Conservation (phyloP, 768 basidiomycete genomes). For the Lepiota subincarnata region DNA sequence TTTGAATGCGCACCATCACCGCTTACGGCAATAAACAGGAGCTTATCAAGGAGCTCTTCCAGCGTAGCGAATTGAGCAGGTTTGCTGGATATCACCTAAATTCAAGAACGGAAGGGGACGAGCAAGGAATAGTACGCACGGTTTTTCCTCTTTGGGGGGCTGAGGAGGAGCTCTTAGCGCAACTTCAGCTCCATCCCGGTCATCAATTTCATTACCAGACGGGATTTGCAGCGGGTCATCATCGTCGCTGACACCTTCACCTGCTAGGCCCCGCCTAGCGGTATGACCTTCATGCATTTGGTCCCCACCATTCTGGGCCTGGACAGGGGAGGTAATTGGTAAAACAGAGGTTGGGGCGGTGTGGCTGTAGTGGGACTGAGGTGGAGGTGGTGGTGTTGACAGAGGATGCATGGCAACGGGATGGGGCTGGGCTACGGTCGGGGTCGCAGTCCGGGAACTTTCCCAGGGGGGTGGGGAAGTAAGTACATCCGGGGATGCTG, state of each 20-base stretch:
- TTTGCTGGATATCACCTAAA: constrained; percentile 28
- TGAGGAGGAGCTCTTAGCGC: constrained; percentile 18
- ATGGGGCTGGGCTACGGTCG: constrained; percentile 35
- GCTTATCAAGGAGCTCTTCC: constrained; percentile 77
- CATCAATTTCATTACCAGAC: neutral
- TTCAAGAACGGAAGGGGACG: neutral
- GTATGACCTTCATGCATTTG: neutral
- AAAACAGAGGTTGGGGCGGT: neutral
- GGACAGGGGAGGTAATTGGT: neutral
- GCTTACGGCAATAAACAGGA: constrained; percentile 78
- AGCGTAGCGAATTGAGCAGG: constrained; percentile 71
- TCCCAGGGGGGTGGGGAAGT: constrained; percentile 53
- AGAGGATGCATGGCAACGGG: constrained; percentile 4
- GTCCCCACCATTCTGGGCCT: neutral
- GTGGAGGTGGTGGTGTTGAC: neutral
- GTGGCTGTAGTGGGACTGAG: neutral
- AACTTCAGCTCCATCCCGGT: neutral
- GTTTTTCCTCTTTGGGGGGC: constrained; percentile 37
- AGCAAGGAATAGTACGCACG: constrained; percentile 34
- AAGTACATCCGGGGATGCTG: constrained; percentile 63
- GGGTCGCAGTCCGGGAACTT: constrained; percentile 46
- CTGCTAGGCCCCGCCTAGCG: neutral
- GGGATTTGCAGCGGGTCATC: constrained; percentile 6
- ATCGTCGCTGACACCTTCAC: neutral
- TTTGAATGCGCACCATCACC: constrained; percentile 61